Evolutionary conservation across 305 asterid species (phyloP), one percentile per base, ranked within the genome.

Genomic region (Euphrasia arctica): DNA sequence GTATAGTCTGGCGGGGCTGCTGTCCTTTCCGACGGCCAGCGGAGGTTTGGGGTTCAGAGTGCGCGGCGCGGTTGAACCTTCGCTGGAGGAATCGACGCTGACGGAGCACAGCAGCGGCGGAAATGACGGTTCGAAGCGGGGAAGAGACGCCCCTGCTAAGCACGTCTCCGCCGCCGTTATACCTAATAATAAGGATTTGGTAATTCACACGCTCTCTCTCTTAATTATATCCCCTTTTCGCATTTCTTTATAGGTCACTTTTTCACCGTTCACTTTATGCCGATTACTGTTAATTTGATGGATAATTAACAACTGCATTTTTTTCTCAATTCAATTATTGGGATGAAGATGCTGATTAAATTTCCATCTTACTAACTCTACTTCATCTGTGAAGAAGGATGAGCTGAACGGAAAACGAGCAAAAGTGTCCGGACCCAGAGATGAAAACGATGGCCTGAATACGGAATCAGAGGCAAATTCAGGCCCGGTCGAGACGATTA

Each of bases 51-150:
- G 87, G 2, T 76, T 85, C 48, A 80, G 81, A 75, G 80, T 80
- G 81, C 69, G 78, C 63, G 78, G 77, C 13, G 36, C 6, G 5
- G 83, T 76, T 27, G 84, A 75, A 25, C 75, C 73, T 34, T 83
- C 85, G n/a, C 67, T 80, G 43, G 89, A 81, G 47, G 94, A 84
- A 72, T 88, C 98, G 54, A 84, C 90, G 63, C 78, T 83, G 58
- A 91, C 98, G 68, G 89, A 86, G 68, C 90, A 72, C 68, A 78
- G 85, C 58, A 76, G 84, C 58, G 77, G 84, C 68, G 85, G 77
- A 0, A 66, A 65, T 55, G 79, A 73, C 54, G 73, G 73, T n/a
- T 78, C 75, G 22, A 83, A 77, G 78, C 76, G 90, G 80, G 73
- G 60, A 73, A 74, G 85, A 73, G 82, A 74, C 41, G 78, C 77